Base-by-base conservation (phyloP, 352 stramenopile species). In the Pythium rishiriense region DNA sequence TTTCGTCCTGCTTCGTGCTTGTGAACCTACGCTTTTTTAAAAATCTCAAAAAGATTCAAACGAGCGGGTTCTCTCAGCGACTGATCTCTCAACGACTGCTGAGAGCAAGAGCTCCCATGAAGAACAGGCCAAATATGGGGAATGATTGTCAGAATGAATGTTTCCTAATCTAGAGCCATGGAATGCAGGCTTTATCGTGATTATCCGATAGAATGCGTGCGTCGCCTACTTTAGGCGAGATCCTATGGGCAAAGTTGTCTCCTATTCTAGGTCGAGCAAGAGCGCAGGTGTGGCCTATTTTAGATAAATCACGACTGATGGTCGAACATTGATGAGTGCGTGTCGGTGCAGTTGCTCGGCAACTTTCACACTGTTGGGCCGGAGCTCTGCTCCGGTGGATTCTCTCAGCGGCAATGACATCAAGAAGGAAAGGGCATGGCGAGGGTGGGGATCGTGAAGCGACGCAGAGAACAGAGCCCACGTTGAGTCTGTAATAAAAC, bases 161-260 rank as follows among this genome's bases (percentile, higher is more conserved):
- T 49, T 49, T 49, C 42, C 42, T 49, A 26, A 26, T 49, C 1
- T 49, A 22, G 42, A 49, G 2, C 19, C 19, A 49, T 26, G 8
- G 42, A 49, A 49, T 49, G 42, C 42, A 49, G 42, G 42, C 22
- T 49, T 49, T 49, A 49, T 49, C 42, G 19, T 49, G 42, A 49
- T 26, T 11, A 21, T 24, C 19, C 22, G 15, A 9, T 5, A 49
- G 42, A 49, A 49, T 49, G 42, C 19, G 22, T 49, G 42, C 33
- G 11, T 9, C 17, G 9, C 33, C 33, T 39, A 39, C 3, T 39
- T 39, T 39, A 39, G 33, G 10, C 33, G 33, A 39, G 33, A 39
- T 14, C 33, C 33, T 39, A 12, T 39, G 33, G 33, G 33, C 9
- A 39, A 39, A 39, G 17, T 39, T 10, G 33, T 39, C 33, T 39